These are phyloP conservation scores for Lathyrus aphaca DNA, from an alignment of 306 rosid species.

Conservation along the genomic window DNA sequence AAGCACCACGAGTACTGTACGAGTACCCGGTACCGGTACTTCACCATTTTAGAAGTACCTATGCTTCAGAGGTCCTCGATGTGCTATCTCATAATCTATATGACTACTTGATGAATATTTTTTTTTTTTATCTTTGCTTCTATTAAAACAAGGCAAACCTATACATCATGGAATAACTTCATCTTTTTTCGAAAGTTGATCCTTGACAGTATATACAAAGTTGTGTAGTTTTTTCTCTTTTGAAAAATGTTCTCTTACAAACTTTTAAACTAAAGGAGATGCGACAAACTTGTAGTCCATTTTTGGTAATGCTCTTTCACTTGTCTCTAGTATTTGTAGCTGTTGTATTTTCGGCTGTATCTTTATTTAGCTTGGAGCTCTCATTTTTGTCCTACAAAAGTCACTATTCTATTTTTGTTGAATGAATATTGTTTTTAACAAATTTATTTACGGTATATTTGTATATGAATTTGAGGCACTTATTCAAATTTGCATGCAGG, in stretches of 20 bases:
- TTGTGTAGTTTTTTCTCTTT: neutral
- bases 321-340: neutral
- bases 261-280: conserved; percentile 3
- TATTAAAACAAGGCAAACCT: conserved; percentile 1
- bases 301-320: conserved; percentile 6
- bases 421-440: conserved; percentile 10
- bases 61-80: conserved; percentile 1
- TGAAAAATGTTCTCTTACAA: conserved; percentile 11
- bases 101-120: neutral
- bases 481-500: conserved; percentile 62
- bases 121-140: neutral
- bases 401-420: conserved; percentile 8
- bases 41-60: too few relatives aligned
- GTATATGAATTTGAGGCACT: conserved; percentile 18
- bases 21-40: too few relatives aligned
- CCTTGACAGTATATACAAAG: neutral
- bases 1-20: too few relatives aligned
- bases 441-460: conserved; percentile 19
- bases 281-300: conserved; percentile 21
- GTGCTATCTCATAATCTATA: neutral
- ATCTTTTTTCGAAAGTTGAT: conserved; percentile 2
- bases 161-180: neutral
- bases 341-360: conserved; percentile 17
- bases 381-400: neutral
- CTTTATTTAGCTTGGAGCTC: conserved; percentile 17